Conservation (phyloP, 202 grass and related monocot species). For the Miscanthus sacchariflorus region DNA sequence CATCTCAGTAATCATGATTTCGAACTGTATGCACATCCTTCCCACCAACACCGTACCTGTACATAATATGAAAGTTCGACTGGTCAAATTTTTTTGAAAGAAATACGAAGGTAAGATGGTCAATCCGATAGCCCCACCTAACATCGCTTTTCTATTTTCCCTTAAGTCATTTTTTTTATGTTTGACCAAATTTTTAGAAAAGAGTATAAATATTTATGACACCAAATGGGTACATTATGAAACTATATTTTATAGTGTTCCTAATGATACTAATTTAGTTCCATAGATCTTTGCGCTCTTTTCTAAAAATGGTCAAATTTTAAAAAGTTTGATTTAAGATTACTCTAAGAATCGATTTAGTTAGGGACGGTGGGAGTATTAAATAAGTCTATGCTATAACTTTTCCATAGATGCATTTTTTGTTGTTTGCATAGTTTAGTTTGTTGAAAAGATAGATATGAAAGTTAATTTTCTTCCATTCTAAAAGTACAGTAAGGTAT, state of each 20-base stretch:
- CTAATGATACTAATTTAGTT: no score
- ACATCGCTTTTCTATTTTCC: no score
- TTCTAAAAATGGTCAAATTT: no score
- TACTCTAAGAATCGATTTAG: no score
- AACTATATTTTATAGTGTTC: no score
- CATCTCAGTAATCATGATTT: constrained; percentile 4
- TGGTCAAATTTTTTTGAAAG: constrained; percentile 21
- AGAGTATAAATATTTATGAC: no score
- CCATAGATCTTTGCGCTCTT: no score
- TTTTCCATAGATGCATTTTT: background rate
- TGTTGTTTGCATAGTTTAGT: background rate
- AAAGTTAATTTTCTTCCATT: constrained; percentile 7
- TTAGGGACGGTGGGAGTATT: background rate
- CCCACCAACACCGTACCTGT: constrained; percentile 13
- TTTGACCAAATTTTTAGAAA: no score
- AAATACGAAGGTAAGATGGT: background rate
- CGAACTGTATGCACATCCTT: background rate
- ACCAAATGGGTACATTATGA: no score
- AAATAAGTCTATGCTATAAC: background rate
- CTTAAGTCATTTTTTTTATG: no score
- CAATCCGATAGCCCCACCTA: no score
- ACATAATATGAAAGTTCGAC: constrained; percentile 15
- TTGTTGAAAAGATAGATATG: constrained; percentile 12
- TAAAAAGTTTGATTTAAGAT: no score
- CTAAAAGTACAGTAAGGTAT: background rate